A percentile compares a stretch with the other conserved stretches of the same genome.
Conservation (phyloP, 1,284 basidiomycete species). For the Heterobasidion occidentale region DNA sequence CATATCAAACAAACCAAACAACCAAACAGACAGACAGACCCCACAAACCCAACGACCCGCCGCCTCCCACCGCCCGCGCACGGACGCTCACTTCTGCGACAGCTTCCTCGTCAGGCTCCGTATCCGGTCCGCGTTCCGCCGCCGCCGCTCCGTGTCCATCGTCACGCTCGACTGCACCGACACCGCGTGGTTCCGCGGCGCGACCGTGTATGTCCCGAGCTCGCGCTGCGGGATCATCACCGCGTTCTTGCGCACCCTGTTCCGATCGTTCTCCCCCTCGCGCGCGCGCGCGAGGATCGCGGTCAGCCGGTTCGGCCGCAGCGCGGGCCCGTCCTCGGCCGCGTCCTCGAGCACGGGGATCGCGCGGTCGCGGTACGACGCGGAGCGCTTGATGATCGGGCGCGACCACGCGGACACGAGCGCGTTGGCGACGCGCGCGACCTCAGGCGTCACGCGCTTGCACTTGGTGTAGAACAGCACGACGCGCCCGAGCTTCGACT, state of each 20-base stretch:
- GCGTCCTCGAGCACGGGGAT: constrained; percentile 43
- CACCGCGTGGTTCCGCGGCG: constrained; percentile 50
- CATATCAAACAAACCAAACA: neutral
- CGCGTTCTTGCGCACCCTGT: constrained; percentile 63
- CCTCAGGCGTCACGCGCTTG: constrained; percentile 79
- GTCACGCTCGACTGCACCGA: constrained; percentile 48
- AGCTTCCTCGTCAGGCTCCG: constrained; percentile 48
- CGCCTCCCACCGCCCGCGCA: too few species aligned
- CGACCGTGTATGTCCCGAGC: constrained; percentile 67
- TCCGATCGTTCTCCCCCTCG: constrained; percentile 48
- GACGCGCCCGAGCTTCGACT: constrained; percentile 86
- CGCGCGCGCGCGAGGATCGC: constrained; percentile 64
- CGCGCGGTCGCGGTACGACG: constrained; percentile 73
- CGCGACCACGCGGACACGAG: constrained; percentile 87
- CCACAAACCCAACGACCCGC: neutral
- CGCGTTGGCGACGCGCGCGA: constrained; percentile 76
- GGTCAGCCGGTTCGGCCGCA: constrained; percentile 48
- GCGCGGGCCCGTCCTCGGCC: constrained; percentile 28
- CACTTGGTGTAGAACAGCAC: constrained; percentile 95
- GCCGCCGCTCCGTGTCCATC: constrained; percentile 61
- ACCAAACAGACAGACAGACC: neutral
- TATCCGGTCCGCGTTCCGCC: constrained; percentile 63
- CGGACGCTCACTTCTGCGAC: neutral
- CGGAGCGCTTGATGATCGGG: constrained; percentile 90
- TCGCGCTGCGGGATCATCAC: constrained; percentile 70